These are phyloP conservation scores for Thielaviopsis ethacetica DNA, from an alignment of 2,329 filamentous ascomycete species.

Conservation along the genomic window DNA sequence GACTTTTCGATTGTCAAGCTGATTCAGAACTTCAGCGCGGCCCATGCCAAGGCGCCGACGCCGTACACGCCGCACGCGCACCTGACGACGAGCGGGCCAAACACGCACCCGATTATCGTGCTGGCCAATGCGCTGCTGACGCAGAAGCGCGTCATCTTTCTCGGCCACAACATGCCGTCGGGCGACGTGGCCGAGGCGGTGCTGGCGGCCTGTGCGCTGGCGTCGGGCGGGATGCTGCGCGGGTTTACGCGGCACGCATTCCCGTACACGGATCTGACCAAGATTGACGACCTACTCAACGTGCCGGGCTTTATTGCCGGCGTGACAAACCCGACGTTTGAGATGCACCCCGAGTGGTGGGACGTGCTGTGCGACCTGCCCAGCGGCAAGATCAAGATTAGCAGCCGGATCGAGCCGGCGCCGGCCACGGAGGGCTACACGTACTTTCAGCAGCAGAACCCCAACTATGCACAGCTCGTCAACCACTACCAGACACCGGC, in stretches of 20 bases:
- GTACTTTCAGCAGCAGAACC: slow-evolving; percentile 74
- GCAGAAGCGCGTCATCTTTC: slow-evolving; percentile 89
- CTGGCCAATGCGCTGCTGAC: slow-evolving; percentile 88
- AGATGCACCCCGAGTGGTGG: slow-evolving; percentile 95
- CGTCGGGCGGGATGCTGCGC: slow-evolving; percentile 77
- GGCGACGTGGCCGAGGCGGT: slow-evolving; percentile 97
- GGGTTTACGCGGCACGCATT: slow-evolving; percentile 95
- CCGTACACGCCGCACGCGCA: slow-evolving; percentile 79
- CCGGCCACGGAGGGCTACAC: slow-evolving; percentile 67
- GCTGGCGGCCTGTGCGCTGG: slow-evolving; percentile 84
- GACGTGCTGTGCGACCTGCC: slow-evolving; percentile 88
- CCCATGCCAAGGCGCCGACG: slow-evolving; percentile 68
- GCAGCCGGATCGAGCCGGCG: slow-evolving; percentile 66
- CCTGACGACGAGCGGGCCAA: slow-evolving; percentile 76
- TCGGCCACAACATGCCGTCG: slow-evolving; percentile 88
- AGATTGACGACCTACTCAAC: slow-evolving; percentile 89
- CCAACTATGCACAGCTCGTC: slow-evolving; percentile 34
- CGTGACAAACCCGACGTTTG: slow-evolving; percentile 93
- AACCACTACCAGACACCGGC: slow-evolving; percentile 22
- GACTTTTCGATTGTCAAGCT: slow-evolving; percentile 97
- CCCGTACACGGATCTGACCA: slow-evolving; percentile 93
- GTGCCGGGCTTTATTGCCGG: slow-evolving; percentile 96
- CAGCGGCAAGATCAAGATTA: slow-evolving; percentile 87
- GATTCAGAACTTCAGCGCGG: slow-evolving; percentile 79
- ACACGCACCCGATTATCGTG: slow-evolving; percentile 88